phyloP scores from a whole-genome alignment of 352 stramenopile genomes.

The Lagenidium sp. region DNA sequence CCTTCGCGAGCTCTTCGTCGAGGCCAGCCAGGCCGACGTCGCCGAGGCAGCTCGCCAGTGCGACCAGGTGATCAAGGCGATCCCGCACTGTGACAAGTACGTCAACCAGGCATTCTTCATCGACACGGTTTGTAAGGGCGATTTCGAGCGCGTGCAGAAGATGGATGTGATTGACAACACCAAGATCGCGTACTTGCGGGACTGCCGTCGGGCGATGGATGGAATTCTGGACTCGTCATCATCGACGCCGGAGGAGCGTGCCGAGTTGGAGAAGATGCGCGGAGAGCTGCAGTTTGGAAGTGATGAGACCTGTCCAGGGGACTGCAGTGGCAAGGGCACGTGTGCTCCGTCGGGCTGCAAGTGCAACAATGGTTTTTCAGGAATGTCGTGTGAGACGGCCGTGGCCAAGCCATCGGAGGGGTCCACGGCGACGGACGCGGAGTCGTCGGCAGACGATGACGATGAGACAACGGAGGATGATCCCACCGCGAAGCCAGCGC shows the following conservation, averaged over 20 bases:
- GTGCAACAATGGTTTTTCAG: conserved; percentile 17
- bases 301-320: conserved; percentile 7
- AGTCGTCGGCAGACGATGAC: too few relatives aligned
- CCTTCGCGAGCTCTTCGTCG: too few relatives aligned
- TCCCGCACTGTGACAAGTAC: conserved; percentile 15
- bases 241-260: conserved; percentile 4
- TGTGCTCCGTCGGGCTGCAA: conserved; percentile 17
- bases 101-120: conserved; percentile 19
- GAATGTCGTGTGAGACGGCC: conserved; percentile 14
- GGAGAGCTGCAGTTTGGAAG: conserved; percentile 12
- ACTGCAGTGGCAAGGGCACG: conserved; percentile 14
- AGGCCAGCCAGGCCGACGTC: too few relatives aligned
- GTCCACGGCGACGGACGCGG: too few relatives aligned
- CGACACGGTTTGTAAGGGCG: conserved; percentile 15
- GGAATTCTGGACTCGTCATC: conserved; percentile 10
- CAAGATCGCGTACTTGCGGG: conserved; percentile 22
- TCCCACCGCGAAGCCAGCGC: too few relatives aligned
- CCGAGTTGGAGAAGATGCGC: conserved; percentile 8
- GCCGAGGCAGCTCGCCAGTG: too few relatives aligned
- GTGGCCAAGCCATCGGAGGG: too few relatives aligned
- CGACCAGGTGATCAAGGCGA: too few relatives aligned
- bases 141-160: conserved; percentile 10
- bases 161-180: conserved; percentile 19
- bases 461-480: too few relatives aligned
- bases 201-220: conserved; percentile 23